Evolutionary conservation across 768 basidiomycete species (phyloP), one percentile per base, ranked within the genome.

Genomic region (Mycena olivaceomarginata): DNA sequence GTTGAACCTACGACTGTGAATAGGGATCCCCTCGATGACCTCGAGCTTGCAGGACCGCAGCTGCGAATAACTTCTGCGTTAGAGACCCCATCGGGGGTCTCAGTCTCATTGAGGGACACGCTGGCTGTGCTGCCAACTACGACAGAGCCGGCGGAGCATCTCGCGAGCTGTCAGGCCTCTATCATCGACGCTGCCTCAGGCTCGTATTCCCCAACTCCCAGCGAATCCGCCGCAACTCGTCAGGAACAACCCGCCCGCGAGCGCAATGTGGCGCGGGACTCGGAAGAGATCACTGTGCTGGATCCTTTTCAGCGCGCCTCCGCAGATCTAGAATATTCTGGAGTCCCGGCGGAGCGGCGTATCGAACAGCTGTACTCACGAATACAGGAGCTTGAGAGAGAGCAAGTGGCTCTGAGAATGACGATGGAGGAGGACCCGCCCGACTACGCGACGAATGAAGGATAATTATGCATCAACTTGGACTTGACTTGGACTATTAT

Each of bases 331-430:
- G 51, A 65, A 40, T 48, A 48, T 18, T 18, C 8, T 10, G 11
- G 48, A 45, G 31, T 37, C n/a, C 16, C 20, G 12, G 71, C 18
- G 12, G 71, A 20, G 22, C 51, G 51, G 11, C 45, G 63, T 4
- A 53, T 72, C 15, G 71, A 53, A 41, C 63, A 56, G 10, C 40
- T 72, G 31, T 41, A 64, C 25, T 39, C 62, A 48, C 46, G 62
- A 51, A 64, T 65, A 41, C 46, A 18, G 62, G 48, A 56, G 48
- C 63, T 72, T 13, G 71, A 72, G n/a, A 51, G 71, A 37, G 71
- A 56, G 51, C 63, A 53, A 22, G 60, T 10, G 12, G 46, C 37
- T 4, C 20, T 64, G 46, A 64, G 70, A 31, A n/a, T 63, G 39
- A 40, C 60, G 60, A n/a, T 63, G 62, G 60, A 40, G 25, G 31